Percentiles rank a stretch among this genome's conserved stretches.
Evolutionary conservation across 345 rosid genomes (phyloP).

Genomic region (Eucalyptus virginea): DNA sequence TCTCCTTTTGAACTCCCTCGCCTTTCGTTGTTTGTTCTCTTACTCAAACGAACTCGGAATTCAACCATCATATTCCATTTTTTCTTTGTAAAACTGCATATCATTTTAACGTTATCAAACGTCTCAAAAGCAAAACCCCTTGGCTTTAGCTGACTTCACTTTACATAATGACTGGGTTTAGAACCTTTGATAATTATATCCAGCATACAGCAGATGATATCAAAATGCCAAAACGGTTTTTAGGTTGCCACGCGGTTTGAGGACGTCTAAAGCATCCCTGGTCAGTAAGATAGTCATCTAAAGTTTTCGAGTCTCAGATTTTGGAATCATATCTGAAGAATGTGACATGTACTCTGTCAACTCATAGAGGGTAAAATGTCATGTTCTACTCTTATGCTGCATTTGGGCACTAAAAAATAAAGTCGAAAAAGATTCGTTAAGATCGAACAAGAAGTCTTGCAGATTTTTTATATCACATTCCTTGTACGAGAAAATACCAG

Average conservation of each 20-base stretch:
- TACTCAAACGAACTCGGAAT: neutral
- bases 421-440: neutral
- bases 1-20: neutral
- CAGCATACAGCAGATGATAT: neutral
- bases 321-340: neutral
- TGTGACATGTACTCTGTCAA: neutral
- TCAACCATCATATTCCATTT: neutral
- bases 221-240: neutral
- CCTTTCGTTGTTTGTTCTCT: neutral
- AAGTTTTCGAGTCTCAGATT: neutral
- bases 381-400: neutral
- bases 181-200: neutral
- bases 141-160: neutral
- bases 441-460: neutral
- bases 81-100: neutral
- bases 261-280: neutral
- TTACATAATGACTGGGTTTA: neutral
- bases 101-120: neutral
- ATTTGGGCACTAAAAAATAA: neutral
- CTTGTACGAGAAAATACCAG: neutral
- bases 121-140: neutral
- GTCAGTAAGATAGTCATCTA: neutral
- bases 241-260: neutral
- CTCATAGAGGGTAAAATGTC: neutral
- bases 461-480: neutral